Evolutionary conservation across 2,329 filamentous ascomycete species (phyloP), one percentile per base, ranked within the genome.

Genomic region (Alternaria brassicicola): DNA sequence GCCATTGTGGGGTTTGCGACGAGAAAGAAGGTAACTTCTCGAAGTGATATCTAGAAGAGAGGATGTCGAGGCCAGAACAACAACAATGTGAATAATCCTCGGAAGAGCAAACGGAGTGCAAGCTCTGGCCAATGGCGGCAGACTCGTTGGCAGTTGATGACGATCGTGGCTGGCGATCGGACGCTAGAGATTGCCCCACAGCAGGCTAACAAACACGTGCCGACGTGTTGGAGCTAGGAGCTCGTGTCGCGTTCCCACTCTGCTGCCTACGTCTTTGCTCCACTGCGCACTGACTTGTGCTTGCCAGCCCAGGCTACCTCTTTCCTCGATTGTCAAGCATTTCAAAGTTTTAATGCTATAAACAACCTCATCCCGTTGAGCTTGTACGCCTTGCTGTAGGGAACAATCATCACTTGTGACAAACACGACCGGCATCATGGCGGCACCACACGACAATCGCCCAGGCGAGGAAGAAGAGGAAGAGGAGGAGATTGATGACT

Each of bases 401-500:
- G 57, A 51, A 8, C 23, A 39, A 30, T 25, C 8, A 3, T 30
- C 19, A 43, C 19, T 23, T 8, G 41, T 10, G 28, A 35, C 21
- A 36, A 31, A 39, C 45, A 26, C 51, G 21, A 39, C 21, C 5
- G 13, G 25, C 45, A 43, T 43, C 61, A 78, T 78, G 76, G 74
- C 72, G 3, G 69, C 73, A 35, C 46, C 64, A 17, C 69, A 70
- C 17, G 66, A 73, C 33, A 70, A 74, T 45, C 70, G 68, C 4
- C 69, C 64, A 39, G 70, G 69, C 23, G 79, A 82, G 39, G 81
- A 84, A 5, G 88, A 90, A 6, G 89, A 93, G 17, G 89, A 91
- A 9, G 89, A 86, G 49, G 87, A 89, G 43, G 88, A 90, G 64
- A 76, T 89, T 58, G 88, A 90, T 62, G 89, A 92, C 67, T 82